These are phyloP conservation scores for Physcomitrellopsis africana DNA, from an alignment of 225 moss, liverwort and hornwort genomes.

Conservation along the genomic window DNA sequence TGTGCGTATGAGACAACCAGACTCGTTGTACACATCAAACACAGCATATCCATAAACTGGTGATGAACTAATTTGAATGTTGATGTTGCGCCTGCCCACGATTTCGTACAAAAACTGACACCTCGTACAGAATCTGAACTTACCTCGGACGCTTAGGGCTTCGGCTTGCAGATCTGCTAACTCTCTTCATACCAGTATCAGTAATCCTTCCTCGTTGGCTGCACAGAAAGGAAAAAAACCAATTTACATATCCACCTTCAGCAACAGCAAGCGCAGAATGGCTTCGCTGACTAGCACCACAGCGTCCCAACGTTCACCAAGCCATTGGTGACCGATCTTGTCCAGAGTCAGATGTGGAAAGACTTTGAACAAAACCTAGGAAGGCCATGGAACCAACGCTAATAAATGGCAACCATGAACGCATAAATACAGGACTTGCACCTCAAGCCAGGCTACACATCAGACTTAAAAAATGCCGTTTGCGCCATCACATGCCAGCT, in stretches of 20 bases:
- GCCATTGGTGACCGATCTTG: neutral
- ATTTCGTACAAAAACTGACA: neutral
- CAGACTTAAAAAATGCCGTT: neutral
- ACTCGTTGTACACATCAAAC: neutral
- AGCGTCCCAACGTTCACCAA: neutral
- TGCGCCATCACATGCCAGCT: neutral
- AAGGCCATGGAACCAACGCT: neutral
- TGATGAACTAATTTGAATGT: neutral
- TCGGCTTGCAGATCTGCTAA: constrained; percentile 88
- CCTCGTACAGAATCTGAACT: constrained; percentile 2
- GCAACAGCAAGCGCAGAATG: neutral
- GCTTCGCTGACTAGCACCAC: neutral
- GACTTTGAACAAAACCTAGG: neutral
- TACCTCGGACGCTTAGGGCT: constrained; percentile 86
- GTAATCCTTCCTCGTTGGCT: constrained; percentile 96
- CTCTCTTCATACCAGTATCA: constrained; percentile 82
- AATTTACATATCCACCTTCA: neutral
- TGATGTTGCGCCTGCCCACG: neutral
- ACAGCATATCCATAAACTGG: constrained; percentile 5
- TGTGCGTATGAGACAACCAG: neutral
- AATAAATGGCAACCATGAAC: neutral
- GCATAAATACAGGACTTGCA: neutral
- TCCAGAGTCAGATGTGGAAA: neutral
- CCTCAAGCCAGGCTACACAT: neutral
- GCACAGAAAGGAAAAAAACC: constrained; percentile 11